Base-by-base conservation (phyloP, 768 basidiomycete species). In the Mrakia hoshinonis region DNA sequence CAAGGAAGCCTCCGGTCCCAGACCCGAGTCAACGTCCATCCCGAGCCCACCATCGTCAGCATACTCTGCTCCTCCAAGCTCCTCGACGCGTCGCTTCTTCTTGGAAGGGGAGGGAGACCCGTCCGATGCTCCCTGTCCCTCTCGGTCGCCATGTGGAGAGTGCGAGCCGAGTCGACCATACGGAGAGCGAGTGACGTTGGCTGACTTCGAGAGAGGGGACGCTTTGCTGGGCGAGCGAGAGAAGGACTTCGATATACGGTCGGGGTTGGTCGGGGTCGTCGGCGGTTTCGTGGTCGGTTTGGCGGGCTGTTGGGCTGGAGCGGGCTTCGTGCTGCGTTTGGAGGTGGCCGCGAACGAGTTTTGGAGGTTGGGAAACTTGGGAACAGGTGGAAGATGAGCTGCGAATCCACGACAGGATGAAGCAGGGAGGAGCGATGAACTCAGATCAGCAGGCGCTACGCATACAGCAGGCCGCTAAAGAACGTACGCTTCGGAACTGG, bases 331-430 rank as follows among this genome's bases (percentile, higher is more conserved):
- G 67, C n/a, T 15, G 36, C 38, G 67, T n/a, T 34, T 46, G 22
- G 67, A 60, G 20, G 67, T 34, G 26, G 52, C 29, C 24, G 54
- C 58, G 43, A 68, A 68, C 9, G 67, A 58, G 26, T 68, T 68
- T n/a, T 68, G 38, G n/a, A 68, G 51, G 11, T 22, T 34, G 18
- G 54, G 38, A 54, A 68, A 68, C 24, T 68, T 58, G 18, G 67
- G 67, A 4, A 61, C 54, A 1, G 67, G 67, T 0, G 67, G 67
- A 15, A 31, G 52, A 6, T 26, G 43, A n/a, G 38, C 67, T 68
- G 36, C 0, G 43, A 20, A 46, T 13, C 15, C 1, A n/a, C 4
- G 46, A 34, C 20, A 20, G 26, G 6, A 49, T 2, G 47, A 36
- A n/a, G 31, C 13, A 22, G 12, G 26, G 29, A 36, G 65, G n/a